Evolutionary conservation across 192 early-diverging fungal genomes (phyloP), one percentile per base, ranked within the genome.

Genomic region (Backusella circina): DNA sequence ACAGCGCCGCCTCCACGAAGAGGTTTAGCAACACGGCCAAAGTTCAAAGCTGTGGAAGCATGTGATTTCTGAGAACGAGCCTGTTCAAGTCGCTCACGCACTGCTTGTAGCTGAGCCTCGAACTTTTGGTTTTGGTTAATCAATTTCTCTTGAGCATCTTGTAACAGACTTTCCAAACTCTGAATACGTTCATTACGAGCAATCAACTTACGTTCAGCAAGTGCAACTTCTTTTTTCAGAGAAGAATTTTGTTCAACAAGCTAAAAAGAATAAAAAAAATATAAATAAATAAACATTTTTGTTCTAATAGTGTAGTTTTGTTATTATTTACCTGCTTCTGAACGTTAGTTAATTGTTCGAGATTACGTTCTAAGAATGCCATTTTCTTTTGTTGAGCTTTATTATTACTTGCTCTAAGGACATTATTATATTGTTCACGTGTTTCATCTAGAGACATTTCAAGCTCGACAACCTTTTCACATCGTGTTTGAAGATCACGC

Each of bases 401-500:
- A 76, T 91, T 94, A 84, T 92, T 93, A 78, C 87, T 92, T 68
- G 92, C 93, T 67, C 91, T 91, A 65, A 93, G 87, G 28, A 98
- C 93, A 74, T 88, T 91, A 68, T 95, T 91, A 77, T 96, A 94
- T 86, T 98, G 93, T 78, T 95, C 94, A 23, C 96, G 92, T 7
- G 92, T 90, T 74, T 99, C 98, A 79, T 99, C 98, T 70, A 99
- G 86, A 5, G 94, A 92, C 79, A 99, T 94, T 84, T 98, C 98
- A 30, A 99, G 88, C 87, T 99, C 96, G 31, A 99, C 96, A 67
- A 97, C 94, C 90, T 95, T 94, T 82, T 99, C 97, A 84, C 96
- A 98, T 54, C 97, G 92, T 85, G 95, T 93, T 85, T 98, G 95
- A 51, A 99, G 90, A 79, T 99, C 97, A 44, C 94, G 93, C 96